phyloP scores from a whole-genome alignment of 164 flowering plant genomes.

The Vitis rupestris region DNA sequence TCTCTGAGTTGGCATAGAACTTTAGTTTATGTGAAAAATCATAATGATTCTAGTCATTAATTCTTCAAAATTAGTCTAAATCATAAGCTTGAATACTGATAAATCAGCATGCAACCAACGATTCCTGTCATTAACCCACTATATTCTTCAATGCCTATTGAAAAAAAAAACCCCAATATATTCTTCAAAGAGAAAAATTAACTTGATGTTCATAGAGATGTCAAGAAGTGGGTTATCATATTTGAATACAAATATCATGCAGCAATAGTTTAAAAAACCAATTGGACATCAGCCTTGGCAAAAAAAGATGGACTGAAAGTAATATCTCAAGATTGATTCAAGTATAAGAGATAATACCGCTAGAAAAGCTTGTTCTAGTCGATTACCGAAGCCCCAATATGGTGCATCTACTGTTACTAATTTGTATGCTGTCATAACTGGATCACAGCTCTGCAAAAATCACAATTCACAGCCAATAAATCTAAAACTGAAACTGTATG shows the following conservation, averaged over 20 bases:
- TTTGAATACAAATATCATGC: neutral
- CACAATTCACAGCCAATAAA: neutral
- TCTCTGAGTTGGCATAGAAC: too few relatives aligned
- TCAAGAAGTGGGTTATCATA: neutral
- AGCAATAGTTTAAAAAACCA: neutral
- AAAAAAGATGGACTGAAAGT: neutral
- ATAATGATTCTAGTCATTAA: too few relatives aligned
- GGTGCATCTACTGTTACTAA: conserved; percentile 72
- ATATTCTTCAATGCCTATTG: neutral
- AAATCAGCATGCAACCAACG: too few relatives aligned
- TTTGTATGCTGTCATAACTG: conserved; percentile 81
- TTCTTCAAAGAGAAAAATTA: too few relatives aligned
- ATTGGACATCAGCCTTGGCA: neutral
- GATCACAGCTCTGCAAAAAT: conserved; percentile 43
- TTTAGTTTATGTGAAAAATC: too few relatives aligned
- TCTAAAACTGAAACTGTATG: too few relatives aligned
- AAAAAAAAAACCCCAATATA: neutral
- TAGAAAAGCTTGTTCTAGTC: conserved; percentile 60
- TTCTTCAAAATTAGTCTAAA: too few relatives aligned
- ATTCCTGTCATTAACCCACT: too few relatives aligned
- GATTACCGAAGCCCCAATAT: conserved; percentile 72
- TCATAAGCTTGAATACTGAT: too few relatives aligned
- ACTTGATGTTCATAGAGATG: neutral
- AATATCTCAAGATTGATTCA: neutral
- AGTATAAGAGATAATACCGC: conserved; percentile 37